These are phyloP conservation scores for Pharnaceum exiguum DNA, from an alignment of 148 eudicot genomes.

Conservation along the genomic window DNA sequence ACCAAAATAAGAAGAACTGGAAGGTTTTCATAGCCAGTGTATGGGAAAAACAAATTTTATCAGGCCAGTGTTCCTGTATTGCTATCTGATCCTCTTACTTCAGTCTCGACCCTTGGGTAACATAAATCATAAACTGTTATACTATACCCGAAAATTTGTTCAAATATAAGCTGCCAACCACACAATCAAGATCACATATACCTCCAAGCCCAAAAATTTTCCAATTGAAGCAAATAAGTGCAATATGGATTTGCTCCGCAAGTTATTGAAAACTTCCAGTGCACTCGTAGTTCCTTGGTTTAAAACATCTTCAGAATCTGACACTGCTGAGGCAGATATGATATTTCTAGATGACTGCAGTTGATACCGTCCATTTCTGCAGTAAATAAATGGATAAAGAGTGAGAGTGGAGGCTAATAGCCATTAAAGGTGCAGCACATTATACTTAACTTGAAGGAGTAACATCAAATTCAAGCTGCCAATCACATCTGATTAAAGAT, in stretches of 20 bases:
- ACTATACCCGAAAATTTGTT: not conserved
- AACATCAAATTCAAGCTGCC: too few relatives aligned
- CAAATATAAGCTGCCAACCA: not conserved
- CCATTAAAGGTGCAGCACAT: too few relatives aligned
- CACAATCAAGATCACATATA: slow-evolving; percentile 21
- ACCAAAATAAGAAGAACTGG: too few relatives aligned
- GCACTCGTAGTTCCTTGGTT: slow-evolving; percentile 77
- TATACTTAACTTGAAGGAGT: too few relatives aligned
- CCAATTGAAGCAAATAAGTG: slow-evolving; percentile 90
- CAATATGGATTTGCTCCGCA: slow-evolving; percentile 78
- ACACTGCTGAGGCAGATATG: slow-evolving; percentile 44
- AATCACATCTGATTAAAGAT: too few relatives aligned
- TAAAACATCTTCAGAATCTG: slow-evolving; percentile 79
- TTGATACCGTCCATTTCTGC: slow-evolving; percentile 84
- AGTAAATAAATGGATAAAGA: slow-evolving; percentile 8
- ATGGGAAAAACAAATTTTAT: too few relatives aligned
- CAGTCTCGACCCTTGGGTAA: too few relatives aligned
- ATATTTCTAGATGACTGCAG: slow-evolving; percentile 76
- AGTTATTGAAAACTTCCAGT: slow-evolving; percentile 62
- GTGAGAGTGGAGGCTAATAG: too few relatives aligned
- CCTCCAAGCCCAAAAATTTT: slow-evolving; percentile 89
- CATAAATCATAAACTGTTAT: too few relatives aligned
- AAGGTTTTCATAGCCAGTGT: too few relatives aligned
- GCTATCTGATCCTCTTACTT: too few relatives aligned
- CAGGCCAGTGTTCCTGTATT: too few relatives aligned